Conservation (phyloP, 352 stramenopile species). For the Pythium grandisporangium region DNA sequence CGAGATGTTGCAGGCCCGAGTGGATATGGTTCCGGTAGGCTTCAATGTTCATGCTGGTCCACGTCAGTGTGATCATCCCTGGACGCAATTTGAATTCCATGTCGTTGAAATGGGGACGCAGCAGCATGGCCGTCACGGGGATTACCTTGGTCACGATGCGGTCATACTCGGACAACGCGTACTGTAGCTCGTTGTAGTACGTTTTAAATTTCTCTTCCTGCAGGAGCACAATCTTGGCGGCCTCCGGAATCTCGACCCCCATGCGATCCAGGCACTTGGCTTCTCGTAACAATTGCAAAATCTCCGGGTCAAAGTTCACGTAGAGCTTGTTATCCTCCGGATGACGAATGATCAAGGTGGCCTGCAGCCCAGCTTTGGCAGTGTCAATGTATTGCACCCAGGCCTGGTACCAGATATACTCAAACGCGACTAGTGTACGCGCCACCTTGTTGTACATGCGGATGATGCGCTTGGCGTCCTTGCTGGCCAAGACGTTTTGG, state of each 20-base stretch:
- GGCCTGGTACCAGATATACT: constrained; percentile 99
- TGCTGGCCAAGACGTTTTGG: constrained; percentile 94
- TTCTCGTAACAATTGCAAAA: constrained; percentile 96
- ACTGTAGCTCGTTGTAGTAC: constrained; percentile 98
- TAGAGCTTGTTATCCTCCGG: constrained; percentile 97
- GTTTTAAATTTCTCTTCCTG: constrained; percentile 99
- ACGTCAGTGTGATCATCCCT: constrained; percentile 99
- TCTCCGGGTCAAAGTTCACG: constrained; percentile 98
- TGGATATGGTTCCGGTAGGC: constrained; percentile 93
- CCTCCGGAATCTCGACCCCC: constrained; percentile 97
- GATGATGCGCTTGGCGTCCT: constrained; percentile 97
- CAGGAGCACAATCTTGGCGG: constrained; percentile 96
- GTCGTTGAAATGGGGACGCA: constrained; percentile 97
- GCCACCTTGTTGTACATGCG: constrained; percentile 99
- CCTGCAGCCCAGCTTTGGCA: constrained; percentile 95
- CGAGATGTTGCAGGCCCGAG: constrained; percentile 90
- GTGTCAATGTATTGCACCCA: constrained; percentile 98
- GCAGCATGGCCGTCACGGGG: constrained; percentile 93
- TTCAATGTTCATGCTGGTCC: constrained; percentile 99
- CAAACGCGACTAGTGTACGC: constrained; percentile 95
- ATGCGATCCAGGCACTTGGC: constrained; percentile 98
- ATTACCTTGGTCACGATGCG: constrained; percentile 96
- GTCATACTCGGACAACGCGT: constrained; percentile 96
- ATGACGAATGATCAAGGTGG: constrained; percentile 98
- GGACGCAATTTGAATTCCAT: constrained; percentile 98